Conservation (phyloP, 2,329 filamentous ascomycete species). For the Drechslerella dactyloides region DNA sequence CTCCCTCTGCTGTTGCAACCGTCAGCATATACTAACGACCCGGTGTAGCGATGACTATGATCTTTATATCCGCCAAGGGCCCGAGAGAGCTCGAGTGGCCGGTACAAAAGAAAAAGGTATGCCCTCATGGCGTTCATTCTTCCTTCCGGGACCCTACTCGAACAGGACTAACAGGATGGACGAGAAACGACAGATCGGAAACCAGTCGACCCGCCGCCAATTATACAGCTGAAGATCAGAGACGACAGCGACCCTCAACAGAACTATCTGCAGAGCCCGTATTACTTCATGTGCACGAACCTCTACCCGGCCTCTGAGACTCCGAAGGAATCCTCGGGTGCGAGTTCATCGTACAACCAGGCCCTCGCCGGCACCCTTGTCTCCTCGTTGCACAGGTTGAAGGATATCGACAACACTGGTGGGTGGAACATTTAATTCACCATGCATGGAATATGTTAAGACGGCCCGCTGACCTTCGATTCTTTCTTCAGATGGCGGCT, state of each 20-base stretch:
- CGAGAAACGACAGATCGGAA: conserved; percentile 69
- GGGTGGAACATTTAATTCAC: conserved; percentile 23
- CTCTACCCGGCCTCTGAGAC: conserved; percentile 63
- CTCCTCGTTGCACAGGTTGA: conserved; percentile 81
- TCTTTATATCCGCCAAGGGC: conserved; percentile 70
- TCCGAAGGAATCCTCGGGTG: conserved; percentile 54
- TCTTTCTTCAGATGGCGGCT: conserved; percentile 70
- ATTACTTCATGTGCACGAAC: conserved; percentile 68
- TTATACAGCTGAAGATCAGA: conserved; percentile 71
- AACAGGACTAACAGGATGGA: not conserved
- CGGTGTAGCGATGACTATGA: conserved; percentile 65
- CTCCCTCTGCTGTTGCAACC: not conserved
- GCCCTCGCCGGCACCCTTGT: conserved; percentile 74
- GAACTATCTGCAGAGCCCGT: conserved; percentile 70
- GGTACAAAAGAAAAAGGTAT: conserved; percentile 77
- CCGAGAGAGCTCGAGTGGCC: conserved; percentile 70
- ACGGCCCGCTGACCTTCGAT: conserved; percentile 13
- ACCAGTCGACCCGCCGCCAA: conserved; percentile 84
- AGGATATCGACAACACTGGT: conserved; percentile 72
- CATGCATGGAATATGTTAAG: not conserved
- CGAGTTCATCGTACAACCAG: conserved; percentile 57
- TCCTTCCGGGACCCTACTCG: not conserved
- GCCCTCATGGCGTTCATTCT: conserved; percentile 46
- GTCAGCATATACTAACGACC: conserved; percentile 29
- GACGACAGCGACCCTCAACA: conserved; percentile 64